Base-by-base conservation (phyloP, 2,329 filamentous ascomycete species). In the Xylariaceae sp. region DNA sequence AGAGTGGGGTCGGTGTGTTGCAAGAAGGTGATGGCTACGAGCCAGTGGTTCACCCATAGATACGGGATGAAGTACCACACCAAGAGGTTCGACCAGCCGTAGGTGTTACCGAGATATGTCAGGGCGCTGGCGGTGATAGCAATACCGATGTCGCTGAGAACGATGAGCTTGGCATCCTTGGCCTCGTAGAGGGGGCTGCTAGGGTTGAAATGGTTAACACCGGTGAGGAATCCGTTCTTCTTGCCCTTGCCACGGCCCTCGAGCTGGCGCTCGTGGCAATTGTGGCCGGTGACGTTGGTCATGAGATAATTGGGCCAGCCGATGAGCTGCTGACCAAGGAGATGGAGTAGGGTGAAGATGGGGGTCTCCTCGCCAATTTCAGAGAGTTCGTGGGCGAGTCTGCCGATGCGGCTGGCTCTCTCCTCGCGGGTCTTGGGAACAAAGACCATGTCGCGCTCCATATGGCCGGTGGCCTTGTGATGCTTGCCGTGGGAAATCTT, bases 401-500 rank as follows among this genome's bases (percentile, higher is more conserved):
- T 82, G 66, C 91, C 90, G 54, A 93, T 71, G 53, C 88, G 87
- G 55, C 79, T 80, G 60, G 91, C 90, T 67, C 89, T 92, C 69
- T 88, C 76, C 61, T 94, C 84, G 53, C 92, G 87, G 50, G 91
- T 96, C 75, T 90, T 90, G 55, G 94, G 94, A n/a, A 97, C 80
- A 71, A 97, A 97, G 58, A 97, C 94, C 94, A 99, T 99, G 75
- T 99, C 94, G 63, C 93, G 90, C 75, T 95, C 91, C 76, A 99
- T 86, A 80, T 99, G 84, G 65, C 92, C 94, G 38, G 94, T 99
- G 59, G 92, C 91, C 83, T 97, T 97, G 88, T 99, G 94, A 80
- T 99, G 94, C 84, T 96, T 96, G 78, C 90, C 89, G 78, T 99
- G 94, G 61, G 91, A 96, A 75, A 97, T 92, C 78, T 99, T 96